Evolutionary conservation across 2,329 filamentous ascomycete species (phyloP), one percentile per base, ranked within the genome.

Genomic region (Pyricularia pennisetigena): DNA sequence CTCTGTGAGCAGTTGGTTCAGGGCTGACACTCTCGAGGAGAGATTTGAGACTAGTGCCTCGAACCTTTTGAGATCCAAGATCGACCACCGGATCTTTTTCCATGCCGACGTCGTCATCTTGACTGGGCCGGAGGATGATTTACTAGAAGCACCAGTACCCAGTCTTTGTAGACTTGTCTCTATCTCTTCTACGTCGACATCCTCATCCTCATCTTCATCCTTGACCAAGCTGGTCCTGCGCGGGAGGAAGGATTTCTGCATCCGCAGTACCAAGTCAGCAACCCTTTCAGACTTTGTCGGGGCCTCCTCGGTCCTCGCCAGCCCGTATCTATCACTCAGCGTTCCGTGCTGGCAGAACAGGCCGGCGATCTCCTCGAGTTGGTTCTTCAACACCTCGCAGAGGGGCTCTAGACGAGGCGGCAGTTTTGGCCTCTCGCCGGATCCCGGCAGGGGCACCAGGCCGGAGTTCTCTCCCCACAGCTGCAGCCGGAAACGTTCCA

Each of bases 391-490:
- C 8, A 70, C 54, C 2, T 63, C 65, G 16, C 59, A 66, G 12
- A 70, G 63, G 5, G 69, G 69, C n/a, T 68, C 23, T 12, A 71
- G 23, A 2, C 69, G 68, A 1, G 41, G 16, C 2, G 69, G 68
- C 2, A 71, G 68, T 3, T 64, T 61, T 1, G 66, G 29, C 1
- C 30, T 35, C 7, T 68, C 63, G 20, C 67, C 68, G 10, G 66
- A n/a, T 65, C 68, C 14, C 62, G 14, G 64, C 20, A 24, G 3
- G 4, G 66, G 49, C 5, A 61, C 68, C 24, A 71, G 64, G 14
- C 69, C 70, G 3, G 66, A 67, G 30, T 71, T 71, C 67, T 71
- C 70, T 8, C 70, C 69, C 70, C 70, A 71, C 16, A 70, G 62
- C 16, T 66, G 69, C 14, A 71, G 69, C 12, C 70, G 70, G 32